Conservation (phyloP, 129 eudicot genomes). For the Tagetes erecta region DNA sequence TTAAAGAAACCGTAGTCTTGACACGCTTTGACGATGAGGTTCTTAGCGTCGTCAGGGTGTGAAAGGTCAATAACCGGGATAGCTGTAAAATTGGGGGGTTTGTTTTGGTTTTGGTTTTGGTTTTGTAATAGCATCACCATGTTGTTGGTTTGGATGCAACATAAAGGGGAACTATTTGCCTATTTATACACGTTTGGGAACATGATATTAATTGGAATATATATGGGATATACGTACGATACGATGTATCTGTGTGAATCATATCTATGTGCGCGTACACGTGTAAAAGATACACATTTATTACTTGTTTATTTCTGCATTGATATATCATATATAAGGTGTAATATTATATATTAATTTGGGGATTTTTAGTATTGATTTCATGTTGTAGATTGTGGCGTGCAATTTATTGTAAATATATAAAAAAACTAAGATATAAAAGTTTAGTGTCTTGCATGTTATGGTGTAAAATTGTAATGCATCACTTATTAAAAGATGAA, state of each 20-base stretch:
- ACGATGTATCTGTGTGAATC: background rate
- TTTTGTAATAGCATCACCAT: conserved; percentile 53
- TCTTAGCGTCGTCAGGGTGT: conserved; percentile 36
- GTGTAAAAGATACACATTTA: background rate
- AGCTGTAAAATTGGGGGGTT: conserved; percentile 17
- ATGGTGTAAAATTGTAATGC: no score
- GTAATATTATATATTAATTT: no score
- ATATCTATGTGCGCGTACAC: background rate
- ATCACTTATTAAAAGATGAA: no score
- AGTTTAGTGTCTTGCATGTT: no score
- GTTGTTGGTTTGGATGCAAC: conserved; percentile 27
- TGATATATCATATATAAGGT: no score
- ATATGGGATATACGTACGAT: background rate
- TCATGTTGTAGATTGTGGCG: no score
- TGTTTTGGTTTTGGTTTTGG: conserved; percentile 24
- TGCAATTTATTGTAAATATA: no score
- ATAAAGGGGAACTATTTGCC: conserved; percentile 6
- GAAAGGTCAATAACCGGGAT: conserved; percentile 57
- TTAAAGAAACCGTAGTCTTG: conserved; percentile 63
- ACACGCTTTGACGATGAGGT: conserved; percentile 53
- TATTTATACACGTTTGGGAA: conserved; percentile 35
- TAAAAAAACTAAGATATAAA: no score
- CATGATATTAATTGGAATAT: background rate
- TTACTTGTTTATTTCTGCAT: background rate
- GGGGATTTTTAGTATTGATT: no score